Evolutionary conservation across 306 rosid genomes (phyloP), one percentile per base, ranked within the genome.

Genomic region (Begonia fuchsioides): DNA sequence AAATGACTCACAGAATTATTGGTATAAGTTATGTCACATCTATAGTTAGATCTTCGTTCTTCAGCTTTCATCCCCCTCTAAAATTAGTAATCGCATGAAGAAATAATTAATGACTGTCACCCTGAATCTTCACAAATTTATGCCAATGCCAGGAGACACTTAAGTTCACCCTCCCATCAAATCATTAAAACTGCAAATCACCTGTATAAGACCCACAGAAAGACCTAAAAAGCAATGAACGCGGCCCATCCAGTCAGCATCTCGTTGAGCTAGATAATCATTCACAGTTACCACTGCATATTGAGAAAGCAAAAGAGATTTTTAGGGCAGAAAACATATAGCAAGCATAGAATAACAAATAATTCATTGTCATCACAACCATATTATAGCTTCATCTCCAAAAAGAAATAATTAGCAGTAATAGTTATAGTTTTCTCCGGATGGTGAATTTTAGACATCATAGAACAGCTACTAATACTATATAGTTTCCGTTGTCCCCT

Each of bases 221-320:
- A 90, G 93, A 68, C 95, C 95, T 59, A 90, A 71, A 75, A 84
- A 90, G 55, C 82, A 82, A 66, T 90, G 97, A 68, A 84, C 95
- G 43, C 81, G 80, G 56, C 97, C 97, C 97, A 90, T 90, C 97
- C 97, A 90, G 66, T 90, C 97, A 58, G 97, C 95, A 79, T 90
- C 95, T n/a, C 95, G 85, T 60, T 84, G 93, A 76, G 97, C 97
- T 67, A 90, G 79, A 78, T 90, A 90, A 65, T 84, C 97, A 15
- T 90, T 90, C 55, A 90, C 95, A 3, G 97, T 84, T 14, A 90
- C 95, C 71, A 90, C 95, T 90, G 78, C 58, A 60, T 53, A 45
- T 6, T 49, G 47, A 32, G 52, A 57, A 38, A 56, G 32, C 13
- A 14, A 57, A 41, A 47, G 44, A 26, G 35, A 4, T 5, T 26